Evolutionary conservation across 306 rosid species (phyloP).

Genomic region (Mucuna pruriens): DNA sequence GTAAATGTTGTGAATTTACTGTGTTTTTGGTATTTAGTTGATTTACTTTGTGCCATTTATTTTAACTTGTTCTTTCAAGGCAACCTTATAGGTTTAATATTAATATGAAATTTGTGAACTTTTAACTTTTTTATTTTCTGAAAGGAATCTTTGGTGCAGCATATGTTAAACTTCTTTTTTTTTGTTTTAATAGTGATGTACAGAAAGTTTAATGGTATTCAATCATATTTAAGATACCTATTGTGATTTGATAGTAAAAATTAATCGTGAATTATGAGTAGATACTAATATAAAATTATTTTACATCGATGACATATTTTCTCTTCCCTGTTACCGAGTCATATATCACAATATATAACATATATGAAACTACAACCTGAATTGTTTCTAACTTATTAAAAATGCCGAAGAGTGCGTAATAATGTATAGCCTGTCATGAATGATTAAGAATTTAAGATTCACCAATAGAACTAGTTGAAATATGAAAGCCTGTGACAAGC

Average conservation of each 20-base stretch:
- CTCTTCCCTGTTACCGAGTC: too few species aligned
- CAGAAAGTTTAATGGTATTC: too few species aligned
- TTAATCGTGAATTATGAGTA: too few species aligned
- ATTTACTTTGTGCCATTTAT: background rate
- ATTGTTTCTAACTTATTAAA: background rate
- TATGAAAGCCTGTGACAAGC: too few species aligned
- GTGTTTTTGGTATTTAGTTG: background rate
- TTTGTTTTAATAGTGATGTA: too few species aligned
- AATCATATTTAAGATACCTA: too few species aligned
- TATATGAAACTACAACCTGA: background rate
- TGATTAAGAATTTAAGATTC: too few species aligned
- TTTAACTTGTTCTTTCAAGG: background rate
- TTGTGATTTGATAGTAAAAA: too few species aligned
- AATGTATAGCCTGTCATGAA: background rate
- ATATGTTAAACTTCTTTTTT: background rate
- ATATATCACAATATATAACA: background rate
- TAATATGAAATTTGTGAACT: background rate
- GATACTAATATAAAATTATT: too few species aligned
- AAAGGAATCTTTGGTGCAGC: background rate
- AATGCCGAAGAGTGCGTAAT: too few species aligned
- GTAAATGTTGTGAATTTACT: background rate
- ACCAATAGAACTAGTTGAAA: too few species aligned
- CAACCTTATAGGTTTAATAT: background rate
- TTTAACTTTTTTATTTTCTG: background rate
- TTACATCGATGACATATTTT: too few species aligned